Evolutionary conservation across 495 filamentous ascomycete genomes (phyloP).

Genomic region (Rhizodiscina lignyota): DNA sequence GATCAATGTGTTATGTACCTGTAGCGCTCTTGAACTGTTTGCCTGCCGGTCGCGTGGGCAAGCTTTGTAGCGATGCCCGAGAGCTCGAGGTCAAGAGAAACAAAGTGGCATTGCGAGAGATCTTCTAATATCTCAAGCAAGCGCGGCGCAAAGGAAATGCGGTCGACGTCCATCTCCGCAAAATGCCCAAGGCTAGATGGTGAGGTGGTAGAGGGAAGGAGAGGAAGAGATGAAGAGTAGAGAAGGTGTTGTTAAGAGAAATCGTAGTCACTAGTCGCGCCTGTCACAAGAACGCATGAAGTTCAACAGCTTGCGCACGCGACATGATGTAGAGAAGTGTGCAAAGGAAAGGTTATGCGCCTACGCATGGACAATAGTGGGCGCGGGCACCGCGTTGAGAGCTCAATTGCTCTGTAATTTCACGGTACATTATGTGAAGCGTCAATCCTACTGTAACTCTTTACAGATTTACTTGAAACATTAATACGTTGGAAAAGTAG

Average conservation of each 20-base stretch:
- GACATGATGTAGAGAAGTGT: no score
- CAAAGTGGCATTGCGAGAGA: conserved; percentile 45
- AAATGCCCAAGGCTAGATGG: background rate
- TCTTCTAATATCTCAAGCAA: conserved; percentile 42
- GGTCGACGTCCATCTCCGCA: conserved; percentile 46
- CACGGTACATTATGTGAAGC: no score
- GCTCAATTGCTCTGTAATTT: background rate
- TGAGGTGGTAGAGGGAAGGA: conserved; percentile 1
- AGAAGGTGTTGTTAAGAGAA: background rate
- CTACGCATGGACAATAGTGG: no score
- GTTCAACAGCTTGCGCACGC: background rate
- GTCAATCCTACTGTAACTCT: no score
- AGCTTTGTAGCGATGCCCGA: conserved; percentile 41
- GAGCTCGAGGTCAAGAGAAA: conserved; percentile 62
- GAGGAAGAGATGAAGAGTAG: background rate
- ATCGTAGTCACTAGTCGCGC: background rate
- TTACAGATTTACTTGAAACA: background rate
- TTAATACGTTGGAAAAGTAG: background rate
- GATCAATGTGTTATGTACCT: no score
- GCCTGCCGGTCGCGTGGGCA: conserved; percentile 4
- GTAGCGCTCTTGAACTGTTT: conserved; percentile 22
- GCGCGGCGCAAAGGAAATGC: conserved; percentile 31
- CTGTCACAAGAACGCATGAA: background rate
- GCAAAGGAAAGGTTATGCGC: no score
- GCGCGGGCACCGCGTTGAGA: background rate